Evolutionary conservation across 2,329 filamentous ascomycete genomes (phyloP), one percentile per base, ranked within the genome.

Genomic region (Calonectria pseudoreteaudii): DNA sequence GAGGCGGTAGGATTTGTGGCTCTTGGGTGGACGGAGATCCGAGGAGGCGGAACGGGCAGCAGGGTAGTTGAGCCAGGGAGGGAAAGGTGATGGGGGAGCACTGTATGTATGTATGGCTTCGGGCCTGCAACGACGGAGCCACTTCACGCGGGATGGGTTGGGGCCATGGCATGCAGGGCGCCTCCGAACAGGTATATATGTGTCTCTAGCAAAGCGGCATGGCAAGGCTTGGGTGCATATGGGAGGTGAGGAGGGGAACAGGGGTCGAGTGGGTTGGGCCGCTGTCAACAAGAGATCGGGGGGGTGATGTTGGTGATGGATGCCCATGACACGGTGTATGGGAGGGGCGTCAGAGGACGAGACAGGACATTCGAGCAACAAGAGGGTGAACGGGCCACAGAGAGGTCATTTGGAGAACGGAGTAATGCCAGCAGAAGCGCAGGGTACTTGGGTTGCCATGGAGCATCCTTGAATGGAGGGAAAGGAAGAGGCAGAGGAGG

Each of bases 1-100:
- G 58, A 79, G 75, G 70, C 73, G 70, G 70, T 56, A 78, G 66
- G 69, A 71, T 76, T 67, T 71, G 73, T 73, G 77, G 72, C 66
- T 67, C 74, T 78, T 68, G 38, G 36, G 52, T 72, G 71, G 66
- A 73, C 30, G 68, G 62, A 73, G 71, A 73, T 73, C 71, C 68
- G 62, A 71, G 74, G 71, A 65, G 64, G 68, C 72, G 68, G 72
- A 68, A 74, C 68, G 58, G 66, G 47, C 34, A 70, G 58, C 56
- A 56, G 56, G 72, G 68, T 58, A 41, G 31, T 56, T 49, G 31
- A 49, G 56, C 65, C n/a, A 60, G 52, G 70, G 62, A 66, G 75
- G 72, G 69, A 79, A 70, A 70, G 69, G 74, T 72, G 76, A 62
- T 73, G 66, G 62, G 44, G 62, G 18, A 62, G 62, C 34, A 52